Percentiles rank a stretch among this genome's conserved stretches.
phyloP scores from a whole-genome alignment of 2,329 filamentous ascomycete species.

The Pseudogymnoascus verrucosus region DNA sequence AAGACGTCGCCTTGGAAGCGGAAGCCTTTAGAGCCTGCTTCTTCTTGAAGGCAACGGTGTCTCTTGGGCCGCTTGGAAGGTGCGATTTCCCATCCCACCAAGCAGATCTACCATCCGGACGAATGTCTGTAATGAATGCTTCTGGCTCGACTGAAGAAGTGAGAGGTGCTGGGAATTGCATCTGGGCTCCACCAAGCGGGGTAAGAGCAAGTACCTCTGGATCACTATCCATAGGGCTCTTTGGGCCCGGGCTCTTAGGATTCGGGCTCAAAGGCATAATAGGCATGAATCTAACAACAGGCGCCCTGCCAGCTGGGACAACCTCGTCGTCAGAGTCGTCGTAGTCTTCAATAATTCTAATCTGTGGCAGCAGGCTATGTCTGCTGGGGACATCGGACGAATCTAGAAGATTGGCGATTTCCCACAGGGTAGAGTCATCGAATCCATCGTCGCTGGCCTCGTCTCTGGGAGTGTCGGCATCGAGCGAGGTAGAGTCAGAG shows the following conservation, averaged over 20 bases:
- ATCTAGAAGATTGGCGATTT: slow-evolving; percentile 53
- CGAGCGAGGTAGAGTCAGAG: slow-evolving; percentile 20
- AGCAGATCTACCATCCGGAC: background rate
- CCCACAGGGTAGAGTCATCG: slow-evolving; percentile 55
- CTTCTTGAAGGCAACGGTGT: slow-evolving; percentile 17
- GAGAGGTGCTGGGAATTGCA: background rate
- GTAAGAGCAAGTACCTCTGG: background rate
- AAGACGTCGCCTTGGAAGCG: background rate
- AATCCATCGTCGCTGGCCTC: slow-evolving; percentile 42
- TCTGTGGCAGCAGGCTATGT: slow-evolving; percentile 39
- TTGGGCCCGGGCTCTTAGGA: slow-evolving; percentile 13
- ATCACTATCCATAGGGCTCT: slow-evolving; percentile 6
- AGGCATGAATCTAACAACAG: background rate
- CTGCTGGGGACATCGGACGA: slow-evolving; percentile 44
- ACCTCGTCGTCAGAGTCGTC: slow-evolving; percentile 13
- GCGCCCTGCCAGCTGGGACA: background rate
- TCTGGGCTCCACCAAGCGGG: background rate
- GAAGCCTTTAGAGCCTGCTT: background rate
- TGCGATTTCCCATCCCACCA: slow-evolving; percentile 15
- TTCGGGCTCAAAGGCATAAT: slow-evolving; percentile 19
- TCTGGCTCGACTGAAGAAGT: background rate
- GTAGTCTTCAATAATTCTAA: slow-evolving; percentile 13
- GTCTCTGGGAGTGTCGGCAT: slow-evolving; percentile 14
- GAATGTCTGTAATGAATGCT: background rate
- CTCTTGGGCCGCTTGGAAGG: slow-evolving; percentile 17